Evolutionary conservation across 805 yeast species (phyloP).

Genomic region (Candida berthetii): DNA sequence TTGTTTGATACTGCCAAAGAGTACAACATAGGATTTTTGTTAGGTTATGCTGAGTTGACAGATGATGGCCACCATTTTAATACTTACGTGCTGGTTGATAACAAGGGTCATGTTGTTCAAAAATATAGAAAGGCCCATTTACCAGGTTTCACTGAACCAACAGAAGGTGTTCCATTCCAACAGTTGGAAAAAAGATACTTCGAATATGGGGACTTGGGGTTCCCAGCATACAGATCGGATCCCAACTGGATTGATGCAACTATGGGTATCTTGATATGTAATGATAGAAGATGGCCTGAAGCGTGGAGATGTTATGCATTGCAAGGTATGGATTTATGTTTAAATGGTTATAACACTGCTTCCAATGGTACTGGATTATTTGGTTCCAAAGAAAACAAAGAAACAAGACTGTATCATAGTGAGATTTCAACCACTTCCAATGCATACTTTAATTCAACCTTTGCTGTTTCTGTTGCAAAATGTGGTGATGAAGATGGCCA

Average conservation of each 20-base stretch:
- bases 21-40: slow-evolving; percentile 23
- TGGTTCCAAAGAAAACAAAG: slow-evolving; percentile 25
- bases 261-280: slow-evolving; percentile 31
- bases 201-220: slow-evolving; percentile 30
- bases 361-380: slow-evolving; percentile 26
- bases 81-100: slow-evolving; percentile 25
- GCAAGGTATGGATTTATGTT: slow-evolving; percentile 33
- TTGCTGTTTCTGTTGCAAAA: slow-evolving; percentile 28
- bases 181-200: slow-evolving; percentile 33
- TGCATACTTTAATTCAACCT: slow-evolving; percentile 27
- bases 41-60: slow-evolving; percentile 33
- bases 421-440: slow-evolving; percentile 27
- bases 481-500: slow-evolving; percentile 31
- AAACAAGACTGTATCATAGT: slow-evolving; percentile 25
- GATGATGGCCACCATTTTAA: slow-evolving; percentile 30
- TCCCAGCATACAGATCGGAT: slow-evolving; percentile 28
- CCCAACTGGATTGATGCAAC: slow-evolving; percentile 30
- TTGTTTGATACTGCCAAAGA: slow-evolving; percentile 26
- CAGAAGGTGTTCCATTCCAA: slow-evolving; percentile 24
- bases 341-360: slow-evolving; percentile 31
- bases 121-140: slow-evolving; percentile 32
- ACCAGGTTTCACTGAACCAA: slow-evolving; percentile 29
- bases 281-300: slow-evolving; percentile 37
- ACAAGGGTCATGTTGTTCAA: slow-evolving; percentile 21
- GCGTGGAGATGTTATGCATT: slow-evolving; percentile 33